Base-by-base conservation (phyloP, 2,329 filamentous ascomycete genomes). In the Orbilia oligospora region DNA sequence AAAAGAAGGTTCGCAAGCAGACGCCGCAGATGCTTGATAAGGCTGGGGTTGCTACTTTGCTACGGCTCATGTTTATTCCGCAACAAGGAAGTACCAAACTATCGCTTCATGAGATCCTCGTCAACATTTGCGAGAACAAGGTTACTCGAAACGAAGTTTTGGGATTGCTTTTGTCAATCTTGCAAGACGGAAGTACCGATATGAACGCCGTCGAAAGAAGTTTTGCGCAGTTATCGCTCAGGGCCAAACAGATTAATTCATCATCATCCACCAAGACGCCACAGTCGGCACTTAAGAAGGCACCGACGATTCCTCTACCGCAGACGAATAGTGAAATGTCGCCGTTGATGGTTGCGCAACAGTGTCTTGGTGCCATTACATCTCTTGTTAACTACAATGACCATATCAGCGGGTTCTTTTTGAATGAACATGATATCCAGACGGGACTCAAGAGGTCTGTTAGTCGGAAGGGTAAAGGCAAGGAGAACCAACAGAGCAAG, bases 11-110 rank as follows among this genome's bases (percentile, higher is more conserved):
- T 82, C 90, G 93, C 72, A 92, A 92, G 79, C 91, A 93, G 22
- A 92, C 97, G 73, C 92, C 97, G 24, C 96, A 99, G 84, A 97
- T 99, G 92, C 89, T 99, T 33, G 96, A 99, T 84, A 97, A 97
- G 85, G 89, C 94, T 56, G 96, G 97, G 27, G 91, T 99, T 81
- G 96, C 97, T 27, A 98, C 96, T n/a, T 87, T 99, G 38, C 88
- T 99, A 51, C 93, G 97, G n/a, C 88, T 99, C 9, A 97, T 99
- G 95, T 99, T 99, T 84, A 94, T 98, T 82, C 92, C 93, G 58
- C 93, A 97, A 81, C 93, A 95, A 80, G 93, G 93, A 22, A 96
- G 93, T 79, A 91, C 96, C 61, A 93, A 94, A 81, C 90, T 88
- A 79, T 92, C 93, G 76, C 88, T 99, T 67, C 95, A 96, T 83